Percentiles rank a stretch among this genome's conserved stretches.
Conservation (phyloP, 192 early-diverging fungal species). For the Coemansia sp. region DNA sequence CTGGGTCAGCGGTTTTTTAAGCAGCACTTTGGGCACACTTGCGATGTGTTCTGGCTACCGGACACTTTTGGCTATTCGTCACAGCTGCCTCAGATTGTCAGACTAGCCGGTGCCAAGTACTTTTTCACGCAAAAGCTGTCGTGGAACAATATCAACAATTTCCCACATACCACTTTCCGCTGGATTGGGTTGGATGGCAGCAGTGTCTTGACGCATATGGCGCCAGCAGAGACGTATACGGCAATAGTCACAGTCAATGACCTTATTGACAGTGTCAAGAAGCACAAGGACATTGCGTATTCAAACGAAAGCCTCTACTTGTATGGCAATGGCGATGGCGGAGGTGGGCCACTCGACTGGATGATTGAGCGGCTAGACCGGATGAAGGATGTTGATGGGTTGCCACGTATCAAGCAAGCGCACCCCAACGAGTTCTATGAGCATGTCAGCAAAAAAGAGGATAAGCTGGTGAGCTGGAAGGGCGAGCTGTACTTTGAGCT, state of each 20-base stretch:
- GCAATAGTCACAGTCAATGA: slow-evolving; percentile 60
- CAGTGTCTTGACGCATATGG: slow-evolving; percentile 83
- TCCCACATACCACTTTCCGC: slow-evolving; percentile 93
- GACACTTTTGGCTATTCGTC: slow-evolving; percentile 93
- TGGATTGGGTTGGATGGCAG: slow-evolving; percentile 92
- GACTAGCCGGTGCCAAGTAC: slow-evolving; percentile 75
- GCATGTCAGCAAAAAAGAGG: slow-evolving; percentile 65
- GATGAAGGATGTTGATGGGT: slow-evolving; percentile 73
- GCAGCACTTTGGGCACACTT: slow-evolving; percentile 66
- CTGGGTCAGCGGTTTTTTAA: slow-evolving; percentile 90
- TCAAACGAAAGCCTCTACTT: slow-evolving; percentile 81
- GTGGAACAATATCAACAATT: slow-evolving; percentile 99
- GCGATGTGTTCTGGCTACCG: slow-evolving; percentile 89
- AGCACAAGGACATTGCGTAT: slow-evolving; percentile 86
- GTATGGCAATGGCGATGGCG: slow-evolving; percentile 98
- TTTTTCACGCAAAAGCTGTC: slow-evolving; percentile 99
- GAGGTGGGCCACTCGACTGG: slow-evolving; percentile 76
- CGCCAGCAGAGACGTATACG: slow-evolving; percentile 85
- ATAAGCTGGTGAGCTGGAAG: slow-evolving; percentile 80
- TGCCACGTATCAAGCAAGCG: slow-evolving; percentile 70
- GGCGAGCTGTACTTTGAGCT: slow-evolving; percentile 99
- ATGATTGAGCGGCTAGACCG: slow-evolving; percentile 85
- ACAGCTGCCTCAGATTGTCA: slow-evolving; percentile 90
- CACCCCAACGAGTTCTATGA: slow-evolving; percentile 86
- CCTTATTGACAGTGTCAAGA: slow-evolving; percentile 64